These are phyloP conservation scores for Chaetomiaceae sp. DNA, from an alignment of 2,329 filamentous ascomycete species.

Conservation along the genomic window DNA sequence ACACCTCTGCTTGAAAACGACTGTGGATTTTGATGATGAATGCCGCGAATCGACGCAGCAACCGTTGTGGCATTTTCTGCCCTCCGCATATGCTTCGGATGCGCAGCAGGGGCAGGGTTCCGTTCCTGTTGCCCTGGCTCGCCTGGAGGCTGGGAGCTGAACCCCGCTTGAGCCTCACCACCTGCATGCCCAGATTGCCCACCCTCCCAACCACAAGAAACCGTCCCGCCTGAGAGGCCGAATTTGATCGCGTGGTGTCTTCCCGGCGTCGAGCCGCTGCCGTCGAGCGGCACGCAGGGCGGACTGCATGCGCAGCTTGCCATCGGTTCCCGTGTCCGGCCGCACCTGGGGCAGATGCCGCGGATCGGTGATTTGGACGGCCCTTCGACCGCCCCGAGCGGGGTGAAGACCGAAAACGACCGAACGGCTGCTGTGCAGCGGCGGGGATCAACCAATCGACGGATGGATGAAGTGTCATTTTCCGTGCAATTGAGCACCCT, in stretches of 20 bases:
- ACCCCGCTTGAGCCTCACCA: constrained; percentile 11
- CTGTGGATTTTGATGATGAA: background rate
- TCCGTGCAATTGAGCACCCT: too few relatives aligned
- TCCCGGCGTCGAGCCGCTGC: constrained; percentile 8
- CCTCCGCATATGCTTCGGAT: background rate
- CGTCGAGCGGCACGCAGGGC: constrained; percentile 12
- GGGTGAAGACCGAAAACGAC: too few relatives aligned
- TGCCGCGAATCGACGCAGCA: background rate
- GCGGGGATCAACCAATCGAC: too few relatives aligned
- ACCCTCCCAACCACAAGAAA: background rate
- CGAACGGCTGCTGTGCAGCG: too few relatives aligned
- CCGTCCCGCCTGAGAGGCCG: background rate
- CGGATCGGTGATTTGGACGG: background rate
- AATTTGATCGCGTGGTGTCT: constrained; percentile 1
- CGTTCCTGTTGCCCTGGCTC: too few relatives aligned
- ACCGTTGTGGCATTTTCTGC: background rate
- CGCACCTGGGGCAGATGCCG: too few relatives aligned
- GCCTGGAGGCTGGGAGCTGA: too few relatives aligned
- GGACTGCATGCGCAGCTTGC: background rate
- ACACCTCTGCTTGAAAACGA: background rate
- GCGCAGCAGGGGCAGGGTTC: constrained; percentile 4
- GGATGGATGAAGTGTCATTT: too few relatives aligned
- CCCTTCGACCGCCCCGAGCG: background rate
- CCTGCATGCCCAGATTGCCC: background rate
- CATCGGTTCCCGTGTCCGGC: background rate